phyloP scores from a whole-genome alignment of 345 rosid genomes.

The Salix koriyanagi region DNA sequence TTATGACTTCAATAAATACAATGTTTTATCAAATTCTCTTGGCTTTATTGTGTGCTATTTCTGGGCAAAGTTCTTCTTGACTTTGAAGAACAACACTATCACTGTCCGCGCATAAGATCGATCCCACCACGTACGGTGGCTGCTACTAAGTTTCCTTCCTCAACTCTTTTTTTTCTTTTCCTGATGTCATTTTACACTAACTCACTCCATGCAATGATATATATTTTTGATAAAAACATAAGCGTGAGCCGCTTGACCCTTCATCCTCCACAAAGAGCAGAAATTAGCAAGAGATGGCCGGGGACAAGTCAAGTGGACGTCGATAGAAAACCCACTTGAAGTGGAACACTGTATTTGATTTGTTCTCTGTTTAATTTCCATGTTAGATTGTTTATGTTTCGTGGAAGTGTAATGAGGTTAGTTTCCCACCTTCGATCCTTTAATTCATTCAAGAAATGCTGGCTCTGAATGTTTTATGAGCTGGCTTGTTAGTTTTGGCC shows the following conservation, averaged over 20 bases:
- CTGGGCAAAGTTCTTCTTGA: too few species aligned
- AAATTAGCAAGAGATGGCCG: slow-evolving; percentile 8
- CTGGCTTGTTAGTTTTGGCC: neutral
- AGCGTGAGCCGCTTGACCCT: slow-evolving; percentile 52
- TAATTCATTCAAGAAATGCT: too few species aligned
- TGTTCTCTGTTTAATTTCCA: neutral
- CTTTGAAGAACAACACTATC: too few species aligned
- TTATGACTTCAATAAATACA: too few species aligned
- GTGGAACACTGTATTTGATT: neutral
- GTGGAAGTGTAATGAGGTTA: neutral
- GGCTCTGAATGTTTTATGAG: too few species aligned
- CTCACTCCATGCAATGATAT: slow-evolving; percentile 45
- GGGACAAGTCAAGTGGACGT: slow-evolving; percentile 56
- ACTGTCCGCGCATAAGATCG: neutral
- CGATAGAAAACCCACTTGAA: slow-evolving; percentile 56
- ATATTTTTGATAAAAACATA: slow-evolving; percentile 23
- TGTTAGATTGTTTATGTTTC: neutral
- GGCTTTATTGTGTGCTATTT: too few species aligned
- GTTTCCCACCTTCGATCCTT: neutral
- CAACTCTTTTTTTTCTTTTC: neutral
- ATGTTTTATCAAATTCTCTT: too few species aligned
- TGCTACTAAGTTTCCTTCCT: too few species aligned
- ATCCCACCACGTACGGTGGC: neutral
- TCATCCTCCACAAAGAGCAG: slow-evolving; percentile 55
- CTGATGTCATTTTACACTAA: slow-evolving; percentile 22